Evolutionary conservation across 2,329 filamentous ascomycete genomes (phyloP), one percentile per base, ranked within the genome.

Genomic region (Zymoseptoria passerinii): DNA sequence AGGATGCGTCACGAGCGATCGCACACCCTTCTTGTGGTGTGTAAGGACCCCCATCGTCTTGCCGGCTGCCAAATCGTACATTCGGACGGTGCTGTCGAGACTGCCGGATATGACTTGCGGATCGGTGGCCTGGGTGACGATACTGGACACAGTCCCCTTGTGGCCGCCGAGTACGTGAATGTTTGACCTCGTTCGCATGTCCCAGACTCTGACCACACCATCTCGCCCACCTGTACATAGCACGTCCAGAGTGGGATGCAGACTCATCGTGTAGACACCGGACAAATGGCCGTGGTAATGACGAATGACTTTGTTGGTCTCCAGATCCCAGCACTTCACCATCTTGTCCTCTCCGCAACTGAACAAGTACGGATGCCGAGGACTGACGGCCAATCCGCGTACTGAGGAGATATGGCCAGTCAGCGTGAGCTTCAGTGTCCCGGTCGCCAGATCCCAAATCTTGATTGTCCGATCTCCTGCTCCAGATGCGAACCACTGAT

Each of bases 251-350:
- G 91, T 96, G 0, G 94, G 94, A 71, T 99, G 94, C n/a, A 99
- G 78, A 2, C 89, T 84, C 5, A 99, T 79, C 0, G 92, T 92
- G 76, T 99, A 99, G 3, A 99, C 94, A 63, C 94, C 94, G 67
- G 90, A 95, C 20, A 99, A 78, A 76, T 99, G 94, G 18, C 95
- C 95, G 73, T 99, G 94, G 73, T 97, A 99, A 73, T 99, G 94
- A 48, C 92, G 84, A 70, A 97, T 96, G 60, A 99, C 94, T 75
- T 96, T 96, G 78, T 99, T 99, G n/a, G 92, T 96, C 75, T 99
- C 94, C 65, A 99, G 78, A 77, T 99, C 94, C 94, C 94, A 99
- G 77, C 94, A 99, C 76, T 99, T 99, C 62, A 99, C 94, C 92
- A 96, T 96, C 79, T 99, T 99, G 74, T 99, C 94, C 75, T 99